These are phyloP conservation scores for Phytophthora meadii DNA, from an alignment of 352 stramenopile species.

Conservation along the genomic window DNA sequence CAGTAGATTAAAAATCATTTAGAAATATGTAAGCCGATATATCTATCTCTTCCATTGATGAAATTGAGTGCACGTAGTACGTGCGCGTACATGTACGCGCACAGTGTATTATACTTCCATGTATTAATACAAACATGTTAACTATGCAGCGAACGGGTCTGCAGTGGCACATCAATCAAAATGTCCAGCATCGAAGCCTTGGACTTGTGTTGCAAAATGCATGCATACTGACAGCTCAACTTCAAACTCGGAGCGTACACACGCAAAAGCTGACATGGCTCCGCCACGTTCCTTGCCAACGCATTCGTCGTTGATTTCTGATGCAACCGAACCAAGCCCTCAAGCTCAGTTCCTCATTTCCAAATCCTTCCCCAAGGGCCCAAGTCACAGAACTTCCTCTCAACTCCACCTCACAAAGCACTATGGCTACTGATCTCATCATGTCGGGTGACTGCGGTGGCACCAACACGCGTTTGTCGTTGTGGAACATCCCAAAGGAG, in stretches of 20 bases:
- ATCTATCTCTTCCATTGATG: too few species aligned
- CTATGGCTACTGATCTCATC: slow-evolving; percentile 56
- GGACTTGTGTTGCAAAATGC: too few species aligned
- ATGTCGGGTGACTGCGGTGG: slow-evolving; percentile 94
- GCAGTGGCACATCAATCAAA: too few species aligned
- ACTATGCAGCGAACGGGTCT: too few species aligned
- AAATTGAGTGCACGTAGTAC: too few species aligned
- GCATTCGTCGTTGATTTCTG: not conserved
- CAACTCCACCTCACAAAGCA: slow-evolving; percentile 1
- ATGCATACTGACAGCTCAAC: not conserved
- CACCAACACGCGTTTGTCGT: slow-evolving; percentile 95
- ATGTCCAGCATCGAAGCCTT: not conserved
- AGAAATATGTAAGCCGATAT: too few species aligned
- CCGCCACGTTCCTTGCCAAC: not conserved
- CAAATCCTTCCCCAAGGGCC: slow-evolving; percentile 19
- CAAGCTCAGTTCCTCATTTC: slow-evolving; percentile 11
- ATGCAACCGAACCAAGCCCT: not conserved
- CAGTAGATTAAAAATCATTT: too few species aligned
- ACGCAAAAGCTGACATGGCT: not conserved
- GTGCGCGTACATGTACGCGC: too few species aligned
- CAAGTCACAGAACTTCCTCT: slow-evolving; percentile 9
- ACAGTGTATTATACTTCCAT: too few species aligned
- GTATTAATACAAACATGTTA: too few species aligned
- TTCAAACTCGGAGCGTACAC: not conserved
- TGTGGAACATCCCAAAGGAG: slow-evolving; percentile 72